Percentiles rank a stretch among this genome's conserved stretches.
These are phyloP conservation scores for Neurospora intermedia DNA, from an alignment of 495 filamentous ascomycete species.

Conservation along the genomic window DNA sequence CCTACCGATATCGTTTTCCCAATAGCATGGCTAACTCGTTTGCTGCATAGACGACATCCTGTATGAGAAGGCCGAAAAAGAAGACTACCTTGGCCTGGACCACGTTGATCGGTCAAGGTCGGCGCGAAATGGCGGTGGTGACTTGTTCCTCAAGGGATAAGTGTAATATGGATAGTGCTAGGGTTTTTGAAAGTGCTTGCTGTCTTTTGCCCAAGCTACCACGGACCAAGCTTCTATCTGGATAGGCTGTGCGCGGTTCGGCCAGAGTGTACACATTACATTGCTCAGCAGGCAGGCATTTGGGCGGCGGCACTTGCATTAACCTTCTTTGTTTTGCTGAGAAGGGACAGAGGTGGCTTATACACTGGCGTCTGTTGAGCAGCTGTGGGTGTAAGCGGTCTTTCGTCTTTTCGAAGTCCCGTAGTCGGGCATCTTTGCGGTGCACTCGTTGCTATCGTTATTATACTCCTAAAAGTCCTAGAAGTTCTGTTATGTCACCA, in stretches of 20 bases:
- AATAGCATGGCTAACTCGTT: conserved; percentile 4
- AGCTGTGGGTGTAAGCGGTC: background rate
- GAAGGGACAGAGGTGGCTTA: background rate
- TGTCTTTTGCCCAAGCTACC: background rate
- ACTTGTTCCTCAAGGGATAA: conserved; percentile 46
- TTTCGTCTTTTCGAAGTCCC: background rate
- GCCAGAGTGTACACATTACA: background rate
- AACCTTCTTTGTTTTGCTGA: background rate
- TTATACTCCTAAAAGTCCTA: background rate
- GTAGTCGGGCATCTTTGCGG: background rate
- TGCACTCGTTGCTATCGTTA: background rate
- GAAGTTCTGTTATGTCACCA: background rate
- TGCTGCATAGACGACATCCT: conserved; percentile 64
- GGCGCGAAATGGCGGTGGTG: conserved; percentile 41
- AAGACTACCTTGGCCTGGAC: conserved; percentile 83
- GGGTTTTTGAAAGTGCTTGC: background rate
- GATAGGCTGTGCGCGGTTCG: background rate
- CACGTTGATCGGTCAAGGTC: conserved; percentile 62
- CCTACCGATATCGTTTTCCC: background rate
- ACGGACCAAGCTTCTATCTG: background rate
- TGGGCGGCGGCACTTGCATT: background rate
- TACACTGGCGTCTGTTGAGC: background rate
- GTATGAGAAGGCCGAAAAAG: conserved; percentile 56
- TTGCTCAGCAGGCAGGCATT: background rate
- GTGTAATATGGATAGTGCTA: background rate